These are phyloP conservation scores for Lachancea sp. DNA, from an alignment of 805 yeast species.

Conservation along the genomic window DNA sequence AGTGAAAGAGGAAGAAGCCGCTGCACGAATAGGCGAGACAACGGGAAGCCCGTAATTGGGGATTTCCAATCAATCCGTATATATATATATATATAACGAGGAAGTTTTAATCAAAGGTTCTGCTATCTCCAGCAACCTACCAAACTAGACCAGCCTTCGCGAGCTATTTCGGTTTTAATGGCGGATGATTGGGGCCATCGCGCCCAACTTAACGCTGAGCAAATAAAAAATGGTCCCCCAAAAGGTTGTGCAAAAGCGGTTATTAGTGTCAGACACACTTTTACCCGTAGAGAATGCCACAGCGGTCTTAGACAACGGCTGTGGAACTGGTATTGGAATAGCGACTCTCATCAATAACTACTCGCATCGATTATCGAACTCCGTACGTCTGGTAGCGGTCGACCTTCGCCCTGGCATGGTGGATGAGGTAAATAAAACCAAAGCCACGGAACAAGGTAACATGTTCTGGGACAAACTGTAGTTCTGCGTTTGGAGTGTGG, in stretches of 20 bases:
- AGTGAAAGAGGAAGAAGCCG: too few species aligned
- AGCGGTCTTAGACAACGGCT: slow-evolving; percentile 5
- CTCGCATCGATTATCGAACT: background rate
- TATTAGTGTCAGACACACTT: background rate
- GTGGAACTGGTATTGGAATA: slow-evolving; percentile 6
- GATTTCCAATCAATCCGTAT: too few species aligned
- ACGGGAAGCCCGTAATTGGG: too few species aligned
- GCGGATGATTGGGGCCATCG: slow-evolving; percentile 4
- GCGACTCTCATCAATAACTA: background rate
- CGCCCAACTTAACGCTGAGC: background rate
- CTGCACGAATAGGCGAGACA: too few species aligned
- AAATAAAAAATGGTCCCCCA: background rate
- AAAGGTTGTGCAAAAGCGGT: slow-evolving; percentile 1
- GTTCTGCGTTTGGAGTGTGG: background rate
- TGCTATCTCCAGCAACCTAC: background rate
- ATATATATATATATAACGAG: too few species aligned
- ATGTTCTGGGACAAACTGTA: slow-evolving; percentile 5
- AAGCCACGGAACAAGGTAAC: background rate
- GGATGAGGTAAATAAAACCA: background rate
- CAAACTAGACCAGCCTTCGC: too few species aligned
- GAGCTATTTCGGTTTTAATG: background rate
- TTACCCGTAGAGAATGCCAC: slow-evolving; percentile 1
- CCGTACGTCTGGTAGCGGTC: slow-evolving; percentile 1
- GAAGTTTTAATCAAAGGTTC: background rate
- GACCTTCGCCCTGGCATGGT: slow-evolving; percentile 8